These are phyloP conservation scores for Sclerotinia sclerotiorum DNA, from an alignment of 2,329 filamentous ascomycete species.

Conservation along the genomic window DNA sequence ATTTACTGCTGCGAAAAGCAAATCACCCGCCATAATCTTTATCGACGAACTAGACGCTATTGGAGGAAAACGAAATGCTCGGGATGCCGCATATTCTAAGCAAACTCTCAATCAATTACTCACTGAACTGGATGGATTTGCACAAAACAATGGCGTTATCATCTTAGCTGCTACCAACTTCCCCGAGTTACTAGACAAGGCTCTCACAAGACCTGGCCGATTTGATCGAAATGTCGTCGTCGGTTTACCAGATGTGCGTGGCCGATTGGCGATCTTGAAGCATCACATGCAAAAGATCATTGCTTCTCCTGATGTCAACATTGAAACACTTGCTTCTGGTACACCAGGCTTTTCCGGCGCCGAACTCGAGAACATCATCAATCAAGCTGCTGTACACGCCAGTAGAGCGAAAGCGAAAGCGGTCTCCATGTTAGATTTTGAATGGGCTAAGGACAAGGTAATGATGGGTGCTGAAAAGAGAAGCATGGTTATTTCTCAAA, in stretches of 20 bases:
- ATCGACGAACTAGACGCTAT: slow-evolving; percentile 95
- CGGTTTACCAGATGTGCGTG: slow-evolving; percentile 86
- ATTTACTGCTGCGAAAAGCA: slow-evolving; percentile 78
- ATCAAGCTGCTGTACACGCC: slow-evolving; percentile 93
- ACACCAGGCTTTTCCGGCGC: slow-evolving; percentile 93
- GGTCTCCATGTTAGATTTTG: slow-evolving; percentile 78
- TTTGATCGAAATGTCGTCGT: slow-evolving; percentile 94
- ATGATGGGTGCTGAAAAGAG: slow-evolving; percentile 94
- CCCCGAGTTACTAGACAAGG: slow-evolving; percentile 90
- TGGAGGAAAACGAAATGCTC: slow-evolving; percentile 86
- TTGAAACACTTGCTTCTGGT: slow-evolving; percentile 78
- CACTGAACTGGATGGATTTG: slow-evolving; percentile 95
- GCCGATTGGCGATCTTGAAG: slow-evolving; percentile 87
- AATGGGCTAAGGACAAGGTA: slow-evolving; percentile 98
- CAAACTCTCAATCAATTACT: slow-evolving; percentile 97
- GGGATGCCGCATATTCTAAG: slow-evolving; percentile 92
- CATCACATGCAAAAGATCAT: slow-evolving; percentile 94
- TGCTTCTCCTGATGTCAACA: slow-evolving; percentile 74
- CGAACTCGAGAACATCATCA: slow-evolving; percentile 94
- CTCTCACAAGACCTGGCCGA: slow-evolving; percentile 86
- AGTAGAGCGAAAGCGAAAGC: slow-evolving; percentile 77
- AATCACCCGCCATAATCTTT: slow-evolving; percentile 91
- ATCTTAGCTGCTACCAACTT: slow-evolving; percentile 97
- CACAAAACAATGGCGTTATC: slow-evolving; percentile 90
- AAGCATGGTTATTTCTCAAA: slow-evolving; percentile 84